Conservation (phyloP, 2,329 filamentous ascomycete species). For the Fusarium heterosporum region DNA sequence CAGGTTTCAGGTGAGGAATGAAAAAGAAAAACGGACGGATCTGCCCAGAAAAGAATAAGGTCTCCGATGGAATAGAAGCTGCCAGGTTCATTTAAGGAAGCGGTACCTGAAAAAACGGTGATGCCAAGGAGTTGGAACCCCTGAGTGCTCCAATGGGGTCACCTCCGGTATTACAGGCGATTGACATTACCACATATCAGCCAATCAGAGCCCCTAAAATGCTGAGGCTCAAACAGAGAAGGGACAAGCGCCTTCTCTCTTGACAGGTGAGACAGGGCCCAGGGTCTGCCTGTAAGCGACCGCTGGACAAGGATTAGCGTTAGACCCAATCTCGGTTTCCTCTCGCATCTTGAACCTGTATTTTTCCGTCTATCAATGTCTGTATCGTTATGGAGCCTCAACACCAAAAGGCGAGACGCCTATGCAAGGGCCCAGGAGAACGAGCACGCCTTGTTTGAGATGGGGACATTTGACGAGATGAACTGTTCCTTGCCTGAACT, state of each 20-base stretch:
- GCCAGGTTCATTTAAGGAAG: no score
- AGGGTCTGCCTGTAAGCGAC: constrained; percentile 13
- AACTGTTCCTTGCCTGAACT: neutral
- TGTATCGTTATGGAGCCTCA: constrained; percentile 24
- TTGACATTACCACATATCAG: constrained; percentile 28
- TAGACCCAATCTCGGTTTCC: constrained; percentile 27
- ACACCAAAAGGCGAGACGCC: constrained; percentile 13
- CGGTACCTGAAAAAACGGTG: no score
- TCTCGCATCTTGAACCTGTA: neutral
- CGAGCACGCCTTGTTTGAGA: constrained; percentile 19
- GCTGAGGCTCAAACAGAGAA: constrained; percentile 41
- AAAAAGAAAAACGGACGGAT: constrained; percentile 1
- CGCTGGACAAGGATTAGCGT: neutral
- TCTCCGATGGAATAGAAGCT: neutral
- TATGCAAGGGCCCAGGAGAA: constrained; percentile 11
- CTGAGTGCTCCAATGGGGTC: constrained; percentile 20
- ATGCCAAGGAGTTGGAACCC: neutral
- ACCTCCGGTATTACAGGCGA: constrained; percentile 40
- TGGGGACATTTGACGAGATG: constrained; percentile 23
- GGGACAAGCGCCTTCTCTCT: constrained; percentile 6
- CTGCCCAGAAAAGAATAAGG: constrained; percentile 11
- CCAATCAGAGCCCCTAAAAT: no score
- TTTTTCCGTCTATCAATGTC: constrained; percentile 43
- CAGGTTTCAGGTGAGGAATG: constrained; percentile 36
- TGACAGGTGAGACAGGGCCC: constrained; percentile 12